These are phyloP conservation scores for Cytospora schulzeri DNA, from an alignment of 2,329 filamentous ascomycete genomes.

Conservation along the genomic window DNA sequence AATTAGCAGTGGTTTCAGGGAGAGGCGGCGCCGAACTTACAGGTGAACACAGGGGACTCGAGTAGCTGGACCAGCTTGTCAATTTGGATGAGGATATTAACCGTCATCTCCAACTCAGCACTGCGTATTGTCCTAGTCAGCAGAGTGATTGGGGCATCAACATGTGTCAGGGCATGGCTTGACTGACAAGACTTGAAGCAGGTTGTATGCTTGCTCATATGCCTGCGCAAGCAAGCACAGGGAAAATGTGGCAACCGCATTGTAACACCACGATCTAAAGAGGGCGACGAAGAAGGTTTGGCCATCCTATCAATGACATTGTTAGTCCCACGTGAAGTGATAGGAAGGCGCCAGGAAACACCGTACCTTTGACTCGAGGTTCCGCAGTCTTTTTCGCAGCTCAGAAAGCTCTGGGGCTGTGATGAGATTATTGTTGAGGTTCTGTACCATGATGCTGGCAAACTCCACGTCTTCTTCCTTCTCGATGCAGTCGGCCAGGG, in stretches of 20 bases:
- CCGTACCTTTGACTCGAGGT: slow-evolving; percentile 78
- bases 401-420: slow-evolving; percentile 94
- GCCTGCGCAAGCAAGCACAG: slow-evolving; percentile 93
- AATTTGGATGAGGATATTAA: slow-evolving; percentile 97
- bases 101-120: slow-evolving; percentile 96
- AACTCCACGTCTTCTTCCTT: slow-evolving; percentile 98
- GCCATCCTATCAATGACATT: slow-evolving; percentile 64
- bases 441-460: slow-evolving; percentile 99
- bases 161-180: slow-evolving; percentile 12
- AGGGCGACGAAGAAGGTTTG: slow-evolving; percentile 93
- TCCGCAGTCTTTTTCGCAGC: slow-evolving; percentile 84
- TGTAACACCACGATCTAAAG: slow-evolving; percentile 97
- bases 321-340: neutral
- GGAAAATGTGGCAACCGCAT: slow-evolving; percentile 96
- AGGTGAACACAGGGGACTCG: slow-evolving; percentile 97
- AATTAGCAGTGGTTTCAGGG: neutral
- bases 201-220: slow-evolving; percentile 95
- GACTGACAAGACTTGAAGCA: slow-evolving; percentile 85
- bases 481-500: slow-evolving; percentile 92
- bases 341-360: neutral
- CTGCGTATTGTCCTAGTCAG: slow-evolving; percentile 47
- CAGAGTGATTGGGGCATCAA: slow-evolving; percentile 7
- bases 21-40: slow-evolving; percentile 52
- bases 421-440: slow-evolving; percentile 98
- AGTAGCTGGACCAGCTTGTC: slow-evolving; percentile 97